Evolutionary conservation across 1,284 basidiomycete genomes (phyloP).

Genomic region (Termitomyces sp.): DNA sequence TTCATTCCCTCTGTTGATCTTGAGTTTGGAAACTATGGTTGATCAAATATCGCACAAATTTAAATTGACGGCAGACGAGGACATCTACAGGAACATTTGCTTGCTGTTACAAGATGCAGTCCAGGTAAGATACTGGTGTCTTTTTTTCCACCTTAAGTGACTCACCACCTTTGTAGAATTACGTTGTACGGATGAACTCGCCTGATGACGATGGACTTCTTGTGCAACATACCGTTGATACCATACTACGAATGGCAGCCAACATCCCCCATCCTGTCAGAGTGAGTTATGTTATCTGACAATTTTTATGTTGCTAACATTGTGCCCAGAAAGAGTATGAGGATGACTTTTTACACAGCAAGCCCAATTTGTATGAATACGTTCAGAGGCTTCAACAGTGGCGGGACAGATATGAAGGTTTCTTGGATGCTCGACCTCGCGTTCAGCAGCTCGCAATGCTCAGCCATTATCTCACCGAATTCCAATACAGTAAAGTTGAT

Average conservation of each 20-base stretch:
- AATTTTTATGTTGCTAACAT: not conserved
- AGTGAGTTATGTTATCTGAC: conserved; percentile 35
- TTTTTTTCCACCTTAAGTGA: not conserved
- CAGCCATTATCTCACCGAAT: conserved; percentile 94
- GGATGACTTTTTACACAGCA: conserved; percentile 84
- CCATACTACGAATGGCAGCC: conserved; percentile 71
- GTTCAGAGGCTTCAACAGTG: conserved; percentile 87
- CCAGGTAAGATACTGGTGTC: conserved; percentile 39
- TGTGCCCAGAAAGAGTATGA: conserved; percentile 77
- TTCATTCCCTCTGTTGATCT: conserved; percentile 89
- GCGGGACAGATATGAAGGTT: conserved; percentile 88
- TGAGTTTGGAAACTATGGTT: conserved; percentile 96
- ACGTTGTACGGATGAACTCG: conserved; percentile 62
- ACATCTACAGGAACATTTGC: conserved; percentile 89
- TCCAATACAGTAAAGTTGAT: conserved; percentile 97
- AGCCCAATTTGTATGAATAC: conserved; percentile 84
- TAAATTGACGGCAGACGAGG: conserved; percentile 90
- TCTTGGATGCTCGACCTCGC: conserved; percentile 79
- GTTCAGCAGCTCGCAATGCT: conserved; percentile 86
- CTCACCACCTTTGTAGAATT: conserved; percentile 37
- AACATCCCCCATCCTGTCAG: conserved; percentile 65
- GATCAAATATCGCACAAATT: conserved; percentile 93
- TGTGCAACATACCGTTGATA: conserved; percentile 48
- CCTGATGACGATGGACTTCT: conserved; percentile 78
- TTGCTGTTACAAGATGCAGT: conserved; percentile 76